Conservation (phyloP, 2,329 filamentous ascomycete species). For the Fusarium aywerte region DNA sequence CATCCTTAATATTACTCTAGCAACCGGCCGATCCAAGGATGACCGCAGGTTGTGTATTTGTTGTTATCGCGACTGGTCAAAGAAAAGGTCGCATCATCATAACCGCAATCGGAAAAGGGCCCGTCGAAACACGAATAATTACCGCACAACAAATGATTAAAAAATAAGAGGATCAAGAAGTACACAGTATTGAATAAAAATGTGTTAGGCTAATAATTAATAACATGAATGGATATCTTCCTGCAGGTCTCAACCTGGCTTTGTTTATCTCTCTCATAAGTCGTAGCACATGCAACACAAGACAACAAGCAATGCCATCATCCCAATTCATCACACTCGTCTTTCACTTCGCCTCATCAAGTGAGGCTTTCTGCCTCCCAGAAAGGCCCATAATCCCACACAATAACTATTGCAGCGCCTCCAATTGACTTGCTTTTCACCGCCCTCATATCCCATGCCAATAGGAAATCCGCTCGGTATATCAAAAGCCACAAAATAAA, state of each 20-base stretch:
- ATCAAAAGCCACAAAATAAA: neutral
- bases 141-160: neutral
- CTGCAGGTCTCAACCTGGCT: constrained; percentile 36
- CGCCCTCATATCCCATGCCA: constrained; percentile 16
- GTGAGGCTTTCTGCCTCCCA: constrained; percentile 29
- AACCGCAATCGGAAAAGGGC: neutral
- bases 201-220: constrained; percentile 19
- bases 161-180: neutral
- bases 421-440: constrained; percentile 33
- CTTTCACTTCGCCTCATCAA: constrained; percentile 7
- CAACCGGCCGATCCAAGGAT: constrained; percentile 1
- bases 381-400: constrained; percentile 15
- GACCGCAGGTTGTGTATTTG: neutral
- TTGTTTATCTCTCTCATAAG: constrained; percentile 48
- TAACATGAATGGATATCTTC: constrained; percentile 45
- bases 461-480: constrained; percentile 15
- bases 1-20: constrained; percentile 12
- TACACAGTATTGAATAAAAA: constrained; percentile 5
- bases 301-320: constrained; percentile 33
- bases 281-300: constrained; percentile 44
- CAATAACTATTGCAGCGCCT: constrained; percentile 26
- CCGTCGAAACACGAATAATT: neutral
- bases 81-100: constrained; percentile 25
- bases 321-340: constrained; percentile 25
- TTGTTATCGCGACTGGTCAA: constrained; percentile 31